Conservation (phyloP, 192 early-diverging fungal species). For the Anaeromyces robustus region DNA sequence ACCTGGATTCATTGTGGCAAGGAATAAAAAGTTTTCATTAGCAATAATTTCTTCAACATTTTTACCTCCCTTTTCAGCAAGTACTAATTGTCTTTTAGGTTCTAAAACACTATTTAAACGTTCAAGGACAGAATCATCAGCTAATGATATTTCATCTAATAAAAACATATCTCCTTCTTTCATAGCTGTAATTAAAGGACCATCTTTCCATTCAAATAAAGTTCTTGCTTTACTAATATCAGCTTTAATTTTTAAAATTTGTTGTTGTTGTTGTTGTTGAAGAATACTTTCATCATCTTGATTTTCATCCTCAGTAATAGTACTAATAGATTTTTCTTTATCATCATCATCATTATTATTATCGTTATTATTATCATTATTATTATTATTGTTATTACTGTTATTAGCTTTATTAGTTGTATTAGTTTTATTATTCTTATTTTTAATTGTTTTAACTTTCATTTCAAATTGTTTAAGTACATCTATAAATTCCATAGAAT, state of each 20-base stretch:
- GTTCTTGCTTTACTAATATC: constrained; percentile 26
- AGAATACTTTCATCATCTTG: no score
- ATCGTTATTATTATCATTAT: no score
- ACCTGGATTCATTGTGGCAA: constrained; percentile 99
- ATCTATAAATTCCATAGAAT: neutral
- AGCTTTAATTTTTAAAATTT: constrained; percentile 4
- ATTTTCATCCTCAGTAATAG: neutral
- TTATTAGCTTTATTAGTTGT: no score
- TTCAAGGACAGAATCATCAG: constrained; percentile 96
- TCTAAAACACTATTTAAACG: constrained; percentile 89
- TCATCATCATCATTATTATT: no score
- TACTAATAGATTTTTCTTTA: no score
- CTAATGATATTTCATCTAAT: constrained; percentile 94
- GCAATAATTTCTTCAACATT: constrained; percentile 54
- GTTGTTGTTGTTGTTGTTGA: no score
- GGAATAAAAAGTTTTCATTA: constrained; percentile 61
- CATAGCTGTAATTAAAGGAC: constrained; percentile 83
- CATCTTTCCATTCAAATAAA: constrained; percentile 95
- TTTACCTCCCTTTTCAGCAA: constrained; percentile 79
- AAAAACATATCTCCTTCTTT: constrained; percentile 74
- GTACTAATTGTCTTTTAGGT: constrained; percentile 60
- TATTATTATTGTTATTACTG: no score
- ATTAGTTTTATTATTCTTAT: no score
- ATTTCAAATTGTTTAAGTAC: neutral
- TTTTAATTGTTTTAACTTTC: no score